Percentiles rank a stretch among this genome's conserved stretches.
These are phyloP conservation scores for Moricandia moricandioides DNA, from an alignment of 345 rosid species.

Conservation along the genomic window DNA sequence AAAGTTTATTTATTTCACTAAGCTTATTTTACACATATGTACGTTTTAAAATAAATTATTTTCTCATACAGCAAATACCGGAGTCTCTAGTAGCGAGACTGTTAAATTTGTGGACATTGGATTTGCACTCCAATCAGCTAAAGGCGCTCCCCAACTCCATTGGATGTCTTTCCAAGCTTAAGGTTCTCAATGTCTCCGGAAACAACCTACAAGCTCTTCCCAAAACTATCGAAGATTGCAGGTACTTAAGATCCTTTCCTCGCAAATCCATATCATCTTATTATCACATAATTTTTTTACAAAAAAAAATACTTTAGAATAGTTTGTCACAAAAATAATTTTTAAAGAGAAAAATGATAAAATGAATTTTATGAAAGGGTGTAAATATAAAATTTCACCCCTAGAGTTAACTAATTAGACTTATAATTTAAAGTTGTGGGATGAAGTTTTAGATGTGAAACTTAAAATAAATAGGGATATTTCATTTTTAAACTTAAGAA, in stretches of 20 bases:
- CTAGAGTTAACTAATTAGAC: too few species aligned
- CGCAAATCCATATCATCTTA: neutral
- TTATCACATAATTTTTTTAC: too few species aligned
- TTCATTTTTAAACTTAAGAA: too few species aligned
- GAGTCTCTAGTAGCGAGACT: conserved; percentile 81
- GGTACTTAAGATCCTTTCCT: conserved; percentile 36
- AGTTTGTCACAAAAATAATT: too few species aligned
- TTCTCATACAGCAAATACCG: conserved; percentile 56
- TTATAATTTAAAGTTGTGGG: too few species aligned
- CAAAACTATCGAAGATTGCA: conserved; percentile 74
- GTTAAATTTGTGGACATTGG: conserved; percentile 63
- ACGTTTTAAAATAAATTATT: neutral
- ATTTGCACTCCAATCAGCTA: conserved; percentile 78
- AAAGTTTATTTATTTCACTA: neutral
- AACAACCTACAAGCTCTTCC: conserved; percentile 62
- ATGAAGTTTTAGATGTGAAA: too few species aligned
- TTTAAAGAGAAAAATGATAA: too few species aligned
- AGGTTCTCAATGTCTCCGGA: conserved; percentile 71
- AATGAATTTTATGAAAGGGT: too few species aligned
- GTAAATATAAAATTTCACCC: too few species aligned
- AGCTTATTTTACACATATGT: neutral
- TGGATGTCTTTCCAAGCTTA: conserved; percentile 82
- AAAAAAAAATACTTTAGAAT: too few species aligned
- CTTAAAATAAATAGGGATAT: too few species aligned
- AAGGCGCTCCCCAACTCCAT: conserved; percentile 72